Percentiles rank a stretch among this genome's conserved stretches.
phyloP scores from a whole-genome alignment of 139 green algal species.

The Desmodesmus armatus region DNA sequence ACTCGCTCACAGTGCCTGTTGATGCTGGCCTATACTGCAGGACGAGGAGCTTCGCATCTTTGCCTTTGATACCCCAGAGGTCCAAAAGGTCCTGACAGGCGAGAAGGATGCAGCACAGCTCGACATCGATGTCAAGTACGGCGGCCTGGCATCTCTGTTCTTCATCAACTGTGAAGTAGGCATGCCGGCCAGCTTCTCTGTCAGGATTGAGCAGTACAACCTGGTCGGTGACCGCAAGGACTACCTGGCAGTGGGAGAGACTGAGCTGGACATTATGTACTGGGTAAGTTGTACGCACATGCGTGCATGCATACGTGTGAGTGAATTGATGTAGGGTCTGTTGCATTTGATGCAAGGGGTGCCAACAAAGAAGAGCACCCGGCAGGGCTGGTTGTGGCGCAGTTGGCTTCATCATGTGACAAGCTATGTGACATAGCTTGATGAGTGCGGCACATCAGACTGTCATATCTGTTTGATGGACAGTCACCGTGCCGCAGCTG shows the following conservation, averaged over 20 bases:
- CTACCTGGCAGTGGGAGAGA: slow-evolving; percentile 94
- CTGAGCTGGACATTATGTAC: slow-evolving; percentile 88
- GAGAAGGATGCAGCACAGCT: slow-evolving; percentile 45
- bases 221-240: slow-evolving; percentile 48
- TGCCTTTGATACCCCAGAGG: slow-evolving; percentile 55
- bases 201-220: slow-evolving; percentile 82
- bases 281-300: slow-evolving; percentile 84
- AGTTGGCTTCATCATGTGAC: too few relatives aligned
- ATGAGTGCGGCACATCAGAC: too few relatives aligned
- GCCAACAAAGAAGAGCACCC: not conserved
- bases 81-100: slow-evolving; percentile 45
- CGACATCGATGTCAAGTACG: slow-evolving; percentile 46
- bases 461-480: too few relatives aligned
- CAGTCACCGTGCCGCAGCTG: too few relatives aligned
- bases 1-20: not conserved
- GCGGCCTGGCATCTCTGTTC: slow-evolving; percentile 77
- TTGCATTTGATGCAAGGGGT: not conserved
- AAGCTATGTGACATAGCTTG: too few relatives aligned
- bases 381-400: too few relatives aligned
- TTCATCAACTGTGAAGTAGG: slow-evolving; percentile 91
- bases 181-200: slow-evolving; percentile 79
- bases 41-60: slow-evolving; percentile 38
- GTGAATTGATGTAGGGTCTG: not conserved
- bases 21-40: not conserved
- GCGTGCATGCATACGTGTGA: not conserved